Percentiles rank a stretch among this genome's conserved stretches.
Evolutionary conservation across 768 basidiomycete species (phyloP).

Genomic region (Leccinum incarnatum): DNA sequence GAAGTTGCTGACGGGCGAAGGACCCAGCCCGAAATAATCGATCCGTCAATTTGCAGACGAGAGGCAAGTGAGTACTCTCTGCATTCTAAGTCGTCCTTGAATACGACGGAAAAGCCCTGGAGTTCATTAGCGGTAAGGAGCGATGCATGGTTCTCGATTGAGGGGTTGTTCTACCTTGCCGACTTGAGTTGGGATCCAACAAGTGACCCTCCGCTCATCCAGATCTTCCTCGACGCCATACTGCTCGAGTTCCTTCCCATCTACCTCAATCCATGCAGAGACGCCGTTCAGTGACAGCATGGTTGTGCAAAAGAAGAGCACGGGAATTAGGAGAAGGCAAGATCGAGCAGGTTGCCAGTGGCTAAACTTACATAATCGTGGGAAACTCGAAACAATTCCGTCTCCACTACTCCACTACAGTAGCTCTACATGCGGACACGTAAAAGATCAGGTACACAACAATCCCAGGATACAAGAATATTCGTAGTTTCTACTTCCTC

Average conservation of each 20-base stretch:
- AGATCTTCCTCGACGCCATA: slow-evolving; percentile 22
- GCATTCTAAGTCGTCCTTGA: slow-evolving; percentile 8
- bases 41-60: slow-evolving; percentile 20
- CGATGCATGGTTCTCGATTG: not conserved
- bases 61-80: slow-evolving; percentile 11
- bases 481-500: not conserved
- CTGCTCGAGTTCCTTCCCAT: slow-evolving; percentile 24
- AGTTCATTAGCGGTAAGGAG: not conserved
- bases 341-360: not conserved
- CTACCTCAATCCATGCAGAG: slow-evolving; percentile 30
- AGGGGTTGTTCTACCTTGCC: slow-evolving; percentile 19
- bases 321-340: not conserved
- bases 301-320: not conserved
- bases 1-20: not conserved
- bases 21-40: slow-evolving; percentile 1
- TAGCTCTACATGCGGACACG: too few relatives aligned
- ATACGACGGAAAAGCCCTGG: slow-evolving; percentile 29
- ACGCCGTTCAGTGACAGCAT: slow-evolving; percentile 25
- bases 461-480: not conserved
- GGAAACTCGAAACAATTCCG: not conserved
- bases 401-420: not conserved
- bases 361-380: not conserved
- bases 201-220: slow-evolving; percentile 20
- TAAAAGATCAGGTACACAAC: not conserved
- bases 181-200: slow-evolving; percentile 29